Conservation (phyloP, 352 stramenopile species). For the Phytophthora nicotianae region DNA sequence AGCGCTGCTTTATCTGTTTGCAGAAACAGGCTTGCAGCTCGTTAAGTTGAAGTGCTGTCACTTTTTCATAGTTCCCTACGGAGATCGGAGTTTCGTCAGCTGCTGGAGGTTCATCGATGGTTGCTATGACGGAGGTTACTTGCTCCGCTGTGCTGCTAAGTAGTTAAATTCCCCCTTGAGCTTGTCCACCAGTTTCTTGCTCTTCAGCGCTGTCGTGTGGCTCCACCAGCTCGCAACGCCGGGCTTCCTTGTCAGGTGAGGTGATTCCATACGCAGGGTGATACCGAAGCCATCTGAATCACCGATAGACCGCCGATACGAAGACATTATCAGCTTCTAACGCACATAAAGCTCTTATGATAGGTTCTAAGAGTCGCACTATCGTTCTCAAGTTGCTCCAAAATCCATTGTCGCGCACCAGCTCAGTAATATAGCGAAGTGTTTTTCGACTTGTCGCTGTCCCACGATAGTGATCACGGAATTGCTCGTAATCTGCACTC, state of each 20-base stretch:
- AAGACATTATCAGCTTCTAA: background rate
- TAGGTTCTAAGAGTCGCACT: background rate
- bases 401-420: background rate
- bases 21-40: slow-evolving; percentile 8
- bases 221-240: background rate
- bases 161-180: background rate
- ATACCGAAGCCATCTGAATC: slow-evolving; percentile 3
- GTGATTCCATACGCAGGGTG: background rate
- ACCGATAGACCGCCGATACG: background rate
- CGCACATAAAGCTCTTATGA: background rate
- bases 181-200: background rate
- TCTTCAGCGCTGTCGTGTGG: background rate
- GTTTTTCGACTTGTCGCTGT: background rate
- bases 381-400: slow-evolving; percentile 4
- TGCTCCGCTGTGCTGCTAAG: no score
- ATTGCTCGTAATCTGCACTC: background rate
- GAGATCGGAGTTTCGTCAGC: no score
- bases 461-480: background rate
- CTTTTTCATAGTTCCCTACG: background rate
- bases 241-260: background rate
- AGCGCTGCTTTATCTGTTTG: slow-evolving; percentile 7
- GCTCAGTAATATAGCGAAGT: background rate
- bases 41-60: slow-evolving; percentile 1
- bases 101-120: background rate
- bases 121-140: background rate